Percentiles rank a stretch among this genome's conserved stretches.
Conservation (phyloP, 345 rosid genomes). For the Populus simonii region DNA sequence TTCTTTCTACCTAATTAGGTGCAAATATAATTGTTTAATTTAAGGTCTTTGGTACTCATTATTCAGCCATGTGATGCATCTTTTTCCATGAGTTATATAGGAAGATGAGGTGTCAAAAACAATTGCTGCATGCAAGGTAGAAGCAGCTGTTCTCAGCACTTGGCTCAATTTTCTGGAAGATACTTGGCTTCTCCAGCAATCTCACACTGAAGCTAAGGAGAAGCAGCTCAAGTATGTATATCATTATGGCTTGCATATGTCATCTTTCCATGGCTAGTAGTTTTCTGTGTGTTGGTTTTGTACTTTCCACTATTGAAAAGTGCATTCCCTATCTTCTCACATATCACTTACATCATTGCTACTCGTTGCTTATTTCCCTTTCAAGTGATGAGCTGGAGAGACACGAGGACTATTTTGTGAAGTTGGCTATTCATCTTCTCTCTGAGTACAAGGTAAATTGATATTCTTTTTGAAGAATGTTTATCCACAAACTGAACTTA, state of each 20-base stretch:
- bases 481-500: neutral
- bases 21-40: neutral
- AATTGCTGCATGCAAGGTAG: constrained; percentile 64
- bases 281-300: neutral
- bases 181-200: constrained; percentile 75
- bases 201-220: constrained; percentile 64
- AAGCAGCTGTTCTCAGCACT: constrained; percentile 71
- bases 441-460: constrained; percentile 62
- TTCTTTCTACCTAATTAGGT: neutral
- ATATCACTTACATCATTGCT: constrained; percentile 2
- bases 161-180: constrained; percentile 96
- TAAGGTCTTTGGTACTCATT: constrained; percentile 3
- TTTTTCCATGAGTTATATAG: constrained; percentile 33
- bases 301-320: neutral
- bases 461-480: neutral
- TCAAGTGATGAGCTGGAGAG: constrained; percentile 76
- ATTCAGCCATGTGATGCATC: constrained; percentile 7
- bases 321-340: neutral
- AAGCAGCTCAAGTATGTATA: constrained; percentile 65
- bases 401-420: constrained; percentile 73
- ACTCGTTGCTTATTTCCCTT: constrained; percentile 28
- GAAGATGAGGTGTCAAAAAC: constrained; percentile 89
- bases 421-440: constrained; percentile 65
- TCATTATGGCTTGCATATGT: constrained; percentile 13
- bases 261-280: neutral